Base-by-base conservation (phyloP, 352 stramenopile genomes). In the Stramenopiles sp. region DNA sequence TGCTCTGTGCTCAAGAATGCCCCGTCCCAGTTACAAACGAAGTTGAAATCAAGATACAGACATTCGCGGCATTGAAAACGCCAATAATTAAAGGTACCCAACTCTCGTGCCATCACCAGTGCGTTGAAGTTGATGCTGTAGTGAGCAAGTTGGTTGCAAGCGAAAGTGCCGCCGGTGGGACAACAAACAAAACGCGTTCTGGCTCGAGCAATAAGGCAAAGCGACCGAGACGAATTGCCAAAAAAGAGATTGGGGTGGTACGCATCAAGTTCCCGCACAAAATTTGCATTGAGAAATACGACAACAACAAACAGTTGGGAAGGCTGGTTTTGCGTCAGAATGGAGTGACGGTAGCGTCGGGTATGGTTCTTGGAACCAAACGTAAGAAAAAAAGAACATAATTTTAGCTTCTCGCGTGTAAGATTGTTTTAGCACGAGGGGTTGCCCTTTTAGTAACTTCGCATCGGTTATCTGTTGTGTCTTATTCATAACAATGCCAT, bases 31-130 rank as follows among this genome's bases (percentile, higher is more conserved):
- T 77, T 69, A 1, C 4, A n/a, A 76, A 2, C 4, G 6, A 48
- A 37, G 4, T 92, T 36, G 86, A 92, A 76, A 86, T 86, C 68
- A 90, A 92, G 84, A 92, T 92, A 77, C 90, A 91, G 84, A 91
- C 86, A 0, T 91, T 92, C 85, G 85, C 87, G 0, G 81, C 84
- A 0, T 83, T 92, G 4, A 85, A 92, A 73, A 85, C 91, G 74
- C 87, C 87, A 49, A 79, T 92, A 1, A 85, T 92, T 32, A 91
- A 91, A 76, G 87, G 87, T 68, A 87, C 86, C 36, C 85, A 81
- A 75, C 77, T 91, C 80, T 90, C 85, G 63, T 86, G 91, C 75
- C 86, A 92, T 79, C 84, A 91, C 76, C 87, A 92, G 79, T 85
- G 89, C 79, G 83, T 92, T 18, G 86, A 92, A n/a, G n/a, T n/a